Percentiles rank a stretch among this genome's conserved stretches.
These are phyloP conservation scores for Tanacetum coccineum DNA, from an alignment of 129 eudicot species.

Conservation along the genomic window DNA sequence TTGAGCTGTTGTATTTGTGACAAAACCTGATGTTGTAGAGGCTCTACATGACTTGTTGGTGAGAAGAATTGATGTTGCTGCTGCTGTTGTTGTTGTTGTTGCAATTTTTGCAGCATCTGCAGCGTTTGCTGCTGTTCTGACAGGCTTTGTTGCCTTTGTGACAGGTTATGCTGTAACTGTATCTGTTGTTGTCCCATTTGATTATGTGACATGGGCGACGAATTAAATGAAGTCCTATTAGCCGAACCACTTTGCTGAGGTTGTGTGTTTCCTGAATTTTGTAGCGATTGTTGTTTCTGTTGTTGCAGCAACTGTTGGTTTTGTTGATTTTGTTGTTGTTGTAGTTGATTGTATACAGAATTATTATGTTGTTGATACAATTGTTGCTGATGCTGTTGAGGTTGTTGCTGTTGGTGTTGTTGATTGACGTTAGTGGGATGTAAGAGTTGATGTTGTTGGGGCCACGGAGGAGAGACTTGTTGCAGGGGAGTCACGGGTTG, in stretches of 20 bases:
- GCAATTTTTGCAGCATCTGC: slow-evolving; percentile 59
- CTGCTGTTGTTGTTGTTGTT: slow-evolving; percentile 49
- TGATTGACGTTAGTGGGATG: slow-evolving; percentile 42
- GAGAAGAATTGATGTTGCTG: slow-evolving; percentile 33
- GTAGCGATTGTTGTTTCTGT: slow-evolving; percentile 28
- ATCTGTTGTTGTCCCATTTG: slow-evolving; percentile 60
- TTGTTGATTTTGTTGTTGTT: slow-evolving; percentile 18
- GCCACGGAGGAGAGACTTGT: slow-evolving; percentile 45
- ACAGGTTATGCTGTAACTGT: slow-evolving; percentile 41
- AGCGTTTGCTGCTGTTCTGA: slow-evolving; percentile 69
- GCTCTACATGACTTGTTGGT: slow-evolving; percentile 41
- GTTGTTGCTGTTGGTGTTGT: slow-evolving; percentile 48
- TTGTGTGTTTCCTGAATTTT: slow-evolving; percentile 42
- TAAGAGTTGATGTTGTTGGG: slow-evolving; percentile 60
- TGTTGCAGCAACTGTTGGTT: slow-evolving; percentile 23
- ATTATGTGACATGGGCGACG: slow-evolving; percentile 45
- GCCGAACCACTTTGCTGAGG: slow-evolving; percentile 40
- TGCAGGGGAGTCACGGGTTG: slow-evolving; percentile 43
- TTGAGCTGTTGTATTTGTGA: slow-evolving; percentile 37
- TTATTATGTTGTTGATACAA: slow-evolving; percentile 36
- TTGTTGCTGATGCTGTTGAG: slow-evolving; percentile 42
- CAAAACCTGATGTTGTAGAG: slow-evolving; percentile 37
- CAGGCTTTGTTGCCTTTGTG: slow-evolving; percentile 45
- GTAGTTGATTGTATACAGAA: slow-evolving; percentile 38
- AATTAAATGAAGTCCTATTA: slow-evolving; percentile 33